Evolutionary conservation across 108 stramenopile genomes (phyloP).

Genomic region (Conticribra guillardii): DNA sequence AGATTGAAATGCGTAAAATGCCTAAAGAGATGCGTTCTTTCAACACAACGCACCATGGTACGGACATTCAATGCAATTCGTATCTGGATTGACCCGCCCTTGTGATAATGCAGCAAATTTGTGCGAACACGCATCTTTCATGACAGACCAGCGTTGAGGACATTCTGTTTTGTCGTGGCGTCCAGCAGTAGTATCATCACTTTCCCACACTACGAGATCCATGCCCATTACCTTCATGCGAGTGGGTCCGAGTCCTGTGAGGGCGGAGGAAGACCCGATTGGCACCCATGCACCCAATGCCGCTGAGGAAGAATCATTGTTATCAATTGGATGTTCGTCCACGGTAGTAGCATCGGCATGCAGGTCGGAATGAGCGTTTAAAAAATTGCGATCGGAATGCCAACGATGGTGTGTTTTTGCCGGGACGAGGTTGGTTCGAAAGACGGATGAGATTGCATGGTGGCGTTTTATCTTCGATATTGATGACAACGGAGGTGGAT

Average conservation of each 20-base stretch:
- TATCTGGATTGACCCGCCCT: not conserved
- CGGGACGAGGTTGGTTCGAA: no score
- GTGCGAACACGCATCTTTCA: not conserved
- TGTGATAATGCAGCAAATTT: not conserved
- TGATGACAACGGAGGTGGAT: no score
- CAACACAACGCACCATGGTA: no score
- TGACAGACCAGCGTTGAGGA: not conserved
- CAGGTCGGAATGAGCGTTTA: no score
- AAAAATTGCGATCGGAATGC: no score
- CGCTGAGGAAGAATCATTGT: not conserved
- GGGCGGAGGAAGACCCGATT: not conserved
- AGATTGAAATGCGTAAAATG: no score
- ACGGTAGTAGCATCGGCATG: no score
- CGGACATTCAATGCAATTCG: constrained; percentile 35
- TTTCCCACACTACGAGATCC: not conserved
- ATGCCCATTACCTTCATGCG: not conserved
- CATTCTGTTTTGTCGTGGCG: not conserved
- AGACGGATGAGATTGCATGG: no score
- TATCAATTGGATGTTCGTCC: not conserved
- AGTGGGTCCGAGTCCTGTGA: not conserved
- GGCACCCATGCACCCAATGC: not conserved
- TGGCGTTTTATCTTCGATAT: no score
- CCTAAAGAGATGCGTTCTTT: no score
- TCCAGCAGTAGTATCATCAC: not conserved
- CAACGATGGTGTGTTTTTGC: no score